Evolutionary conservation across 306 rosid genomes (phyloP).

Genomic region (Malus asiatica): DNA sequence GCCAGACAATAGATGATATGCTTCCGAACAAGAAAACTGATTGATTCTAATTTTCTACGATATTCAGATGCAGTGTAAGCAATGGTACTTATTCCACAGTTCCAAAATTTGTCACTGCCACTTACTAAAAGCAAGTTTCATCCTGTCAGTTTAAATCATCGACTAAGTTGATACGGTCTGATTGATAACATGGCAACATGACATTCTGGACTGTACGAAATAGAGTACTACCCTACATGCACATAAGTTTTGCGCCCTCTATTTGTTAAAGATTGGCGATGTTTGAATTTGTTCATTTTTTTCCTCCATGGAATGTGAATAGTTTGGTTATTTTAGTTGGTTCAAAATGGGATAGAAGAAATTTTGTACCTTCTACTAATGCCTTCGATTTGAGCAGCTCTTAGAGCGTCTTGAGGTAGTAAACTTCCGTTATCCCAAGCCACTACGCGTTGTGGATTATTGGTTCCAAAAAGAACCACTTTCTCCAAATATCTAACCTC

Average conservation of each 20-base stretch:
- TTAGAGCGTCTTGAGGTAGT: constrained; percentile 42
- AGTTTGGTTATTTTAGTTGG: background rate
- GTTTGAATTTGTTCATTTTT: background rate
- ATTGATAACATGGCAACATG: background rate
- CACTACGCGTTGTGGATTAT: constrained; percentile 33
- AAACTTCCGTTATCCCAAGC: constrained; percentile 55
- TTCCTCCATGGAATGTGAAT: background rate
- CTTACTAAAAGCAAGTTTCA: background rate
- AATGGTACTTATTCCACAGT: background rate
- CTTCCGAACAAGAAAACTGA: background rate
- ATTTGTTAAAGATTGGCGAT: background rate
- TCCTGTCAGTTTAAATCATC: no score
- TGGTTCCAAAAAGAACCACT: constrained; percentile 53
- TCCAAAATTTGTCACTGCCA: background rate
- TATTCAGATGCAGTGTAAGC: background rate
- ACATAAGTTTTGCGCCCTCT: no score
- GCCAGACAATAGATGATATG: background rate
- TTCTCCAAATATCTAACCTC: constrained; percentile 70
- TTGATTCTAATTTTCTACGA: background rate
- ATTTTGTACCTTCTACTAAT: constrained; percentile 59
- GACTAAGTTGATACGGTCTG: background rate
- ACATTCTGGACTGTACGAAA: background rate
- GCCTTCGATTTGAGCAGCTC: constrained; percentile 83
- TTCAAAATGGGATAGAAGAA: background rate
- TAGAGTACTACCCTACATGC: no score